A percentile compares a stretch with the other conserved stretches of the same genome.
Conservation (phyloP, 2,329 filamentous ascomycete genomes). For the Plectosphaerella cucumerina region DNA sequence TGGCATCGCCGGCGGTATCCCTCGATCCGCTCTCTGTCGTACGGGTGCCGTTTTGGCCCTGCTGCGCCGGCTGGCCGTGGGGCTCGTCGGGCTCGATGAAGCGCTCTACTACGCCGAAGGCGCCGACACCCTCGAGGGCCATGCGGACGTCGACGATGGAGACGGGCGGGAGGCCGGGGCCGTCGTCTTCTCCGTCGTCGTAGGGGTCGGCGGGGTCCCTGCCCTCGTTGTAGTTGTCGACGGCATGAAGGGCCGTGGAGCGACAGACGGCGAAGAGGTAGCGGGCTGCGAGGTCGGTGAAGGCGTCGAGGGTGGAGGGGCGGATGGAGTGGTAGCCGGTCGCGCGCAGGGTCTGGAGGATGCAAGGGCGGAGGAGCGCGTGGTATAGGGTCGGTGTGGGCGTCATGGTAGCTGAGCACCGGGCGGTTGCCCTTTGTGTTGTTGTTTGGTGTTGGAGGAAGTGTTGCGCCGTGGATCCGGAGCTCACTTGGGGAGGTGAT, state of each 20-base stretch:
- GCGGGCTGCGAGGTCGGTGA: constrained; percentile 81
- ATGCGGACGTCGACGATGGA: constrained; percentile 73
- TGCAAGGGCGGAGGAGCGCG: constrained; percentile 77
- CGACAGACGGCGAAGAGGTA: constrained; percentile 75
- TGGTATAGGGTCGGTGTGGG: constrained; percentile 52
- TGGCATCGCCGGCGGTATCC: not conserved
- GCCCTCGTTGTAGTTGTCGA: constrained; percentile 61
- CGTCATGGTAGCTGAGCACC: constrained; percentile 31
- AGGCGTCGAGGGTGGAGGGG: constrained; percentile 76
- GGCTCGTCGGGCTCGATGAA: constrained; percentile 63
- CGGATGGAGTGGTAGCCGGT: constrained; percentile 83
- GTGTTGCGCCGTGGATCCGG: not conserved
- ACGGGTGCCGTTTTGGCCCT: not conserved
- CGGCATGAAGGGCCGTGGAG: constrained; percentile 66
- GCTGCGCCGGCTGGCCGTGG: not conserved
- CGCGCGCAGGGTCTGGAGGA: constrained; percentile 88
- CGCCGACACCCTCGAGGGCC: constrained; percentile 77
- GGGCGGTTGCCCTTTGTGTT: not conserved
- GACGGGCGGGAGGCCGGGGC: constrained; percentile 22
- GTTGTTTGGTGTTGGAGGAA: not conserved
- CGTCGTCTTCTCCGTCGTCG: not conserved
- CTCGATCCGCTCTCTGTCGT: not conserved
- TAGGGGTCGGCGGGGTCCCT: constrained; percentile 45
- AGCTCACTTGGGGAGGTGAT: not conserved
- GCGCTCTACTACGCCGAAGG: constrained; percentile 65